These are phyloP conservation scores for Medicago arabica DNA, from an alignment of 306 rosid genomes.

Conservation along the genomic window DNA sequence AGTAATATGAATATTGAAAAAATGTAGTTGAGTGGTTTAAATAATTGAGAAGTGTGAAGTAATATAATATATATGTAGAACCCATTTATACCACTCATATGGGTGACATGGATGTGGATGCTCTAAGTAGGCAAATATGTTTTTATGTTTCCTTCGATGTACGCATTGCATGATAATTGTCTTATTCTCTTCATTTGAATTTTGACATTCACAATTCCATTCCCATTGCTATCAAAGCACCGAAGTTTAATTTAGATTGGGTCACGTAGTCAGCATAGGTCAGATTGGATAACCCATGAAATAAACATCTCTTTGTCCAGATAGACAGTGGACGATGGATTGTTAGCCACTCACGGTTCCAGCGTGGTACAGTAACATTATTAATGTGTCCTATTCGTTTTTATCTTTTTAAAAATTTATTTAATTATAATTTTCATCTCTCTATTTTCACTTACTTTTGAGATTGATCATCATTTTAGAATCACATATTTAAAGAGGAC, in stretches of 20 bases:
- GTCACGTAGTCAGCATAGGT: constrained; percentile 39
- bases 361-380: not conserved
- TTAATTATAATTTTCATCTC: no score
- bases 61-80: no score
- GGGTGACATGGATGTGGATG: no score
- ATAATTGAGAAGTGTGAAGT: no score
- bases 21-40: no score
- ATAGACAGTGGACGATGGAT: constrained; percentile 50
- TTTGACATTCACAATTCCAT: constrained; percentile 26
- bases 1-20: no score
- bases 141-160: constrained; percentile 8
- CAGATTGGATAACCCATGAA: constrained; percentile 45
- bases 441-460: no score
- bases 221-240: constrained; percentile 33
- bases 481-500: no score
- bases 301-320: constrained; percentile 31
- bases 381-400: not conserved
- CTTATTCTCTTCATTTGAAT: not conserved
- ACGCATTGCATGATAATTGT: constrained; percentile 27
- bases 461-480: no score
- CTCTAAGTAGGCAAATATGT: not conserved
- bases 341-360: constrained; percentile 53
- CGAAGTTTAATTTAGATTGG: constrained; percentile 44
- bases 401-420: no score
- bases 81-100: no score